Evolutionary conservation across 495 filamentous ascomycete genomes (phyloP).

Genomic region (Hyaloscypha hepaticicola): DNA sequence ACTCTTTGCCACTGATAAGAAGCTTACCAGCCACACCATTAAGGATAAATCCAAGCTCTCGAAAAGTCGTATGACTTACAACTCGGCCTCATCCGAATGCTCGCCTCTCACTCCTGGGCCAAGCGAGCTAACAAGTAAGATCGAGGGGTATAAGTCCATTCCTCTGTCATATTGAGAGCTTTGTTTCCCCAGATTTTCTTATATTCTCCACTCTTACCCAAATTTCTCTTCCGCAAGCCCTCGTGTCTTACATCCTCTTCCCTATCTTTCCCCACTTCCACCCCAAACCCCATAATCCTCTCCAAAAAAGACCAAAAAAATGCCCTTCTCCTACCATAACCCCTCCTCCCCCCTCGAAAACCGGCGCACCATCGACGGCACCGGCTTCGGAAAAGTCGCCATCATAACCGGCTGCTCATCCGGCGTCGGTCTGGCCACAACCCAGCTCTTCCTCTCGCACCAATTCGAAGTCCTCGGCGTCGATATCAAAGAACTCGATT

Average conservation of each 20-base stretch:
- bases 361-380: slow-evolving; percentile 16
- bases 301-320: background rate
- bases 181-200: slow-evolving; percentile 2
- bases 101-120: background rate
- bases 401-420: slow-evolving; percentile 44
- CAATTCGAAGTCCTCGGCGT: slow-evolving; percentile 42
- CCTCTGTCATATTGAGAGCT: background rate
- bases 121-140: background rate
- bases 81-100: background rate
- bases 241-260: background rate
- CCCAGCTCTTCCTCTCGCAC: slow-evolving; percentile 39
- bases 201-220: slow-evolving; percentile 7
- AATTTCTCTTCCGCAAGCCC: background rate
- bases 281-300: background rate
- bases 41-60: background rate
- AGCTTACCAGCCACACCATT: background rate
- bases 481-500: slow-evolving; percentile 36
- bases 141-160: background rate
- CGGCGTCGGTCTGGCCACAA: slow-evolving; percentile 43
- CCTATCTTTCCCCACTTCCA: background rate
- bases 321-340: slow-evolving; percentile 11
- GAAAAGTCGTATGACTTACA: slow-evolving; percentile 4
- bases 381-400: slow-evolving; percentile 29
- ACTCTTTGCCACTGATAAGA: slow-evolving; percentile 8
- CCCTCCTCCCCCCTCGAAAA: background rate